Base-by-base conservation (phyloP, 352 stramenopile species). In the Elongisporangium senticosum region DNA sequence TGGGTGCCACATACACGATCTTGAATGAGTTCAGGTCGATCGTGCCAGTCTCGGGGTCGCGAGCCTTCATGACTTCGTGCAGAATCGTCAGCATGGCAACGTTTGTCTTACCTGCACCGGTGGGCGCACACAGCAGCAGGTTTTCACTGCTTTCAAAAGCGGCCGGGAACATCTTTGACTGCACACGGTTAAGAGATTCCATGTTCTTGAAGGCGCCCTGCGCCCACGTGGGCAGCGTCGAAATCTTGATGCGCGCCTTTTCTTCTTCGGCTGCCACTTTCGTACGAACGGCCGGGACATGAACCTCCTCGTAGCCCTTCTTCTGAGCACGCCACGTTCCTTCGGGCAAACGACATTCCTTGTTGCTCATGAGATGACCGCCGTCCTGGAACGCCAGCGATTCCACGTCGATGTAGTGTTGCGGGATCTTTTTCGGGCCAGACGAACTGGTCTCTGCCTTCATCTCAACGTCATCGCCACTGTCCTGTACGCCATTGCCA, bases 1-100 rank as follows among this genome's bases (percentile, higher is more conserved):
- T 99, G 4, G 98, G 98, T 21, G 98, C 98, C 39, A 99, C 96
- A 59, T 99, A 99, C 33, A 99, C 97, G 67, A 99, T 99, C 79
- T 99, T 99, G 73, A 99, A 99, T 17, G 89, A 87, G 40, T 96
- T 89, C 19, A 98, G 58, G 71, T 99, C 96, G 61, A 99, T 95
- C 15, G 83, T 74, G 5, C 93, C 87, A 19, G 86, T 89, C 20
- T 89, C 71, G 19, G 69, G 61, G 66, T 94, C 71, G 61, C 76
- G 70, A 48, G 84, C 97, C 67, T 98, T 97, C 59, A 97, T 97
- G 13, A 99, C 86, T 63, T 99, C 94, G 62, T 99, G 97, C 11
- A 99, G 79, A 69, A 99, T 99, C 19, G 95, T 96, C 49, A 99
- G 77, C 85, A 99, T 96, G 0, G 96, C 96, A 22, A 99, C 95